Evolutionary conservation across 108 stramenopile species (phyloP).

Genomic region (Nitzschia sp.): DNA sequence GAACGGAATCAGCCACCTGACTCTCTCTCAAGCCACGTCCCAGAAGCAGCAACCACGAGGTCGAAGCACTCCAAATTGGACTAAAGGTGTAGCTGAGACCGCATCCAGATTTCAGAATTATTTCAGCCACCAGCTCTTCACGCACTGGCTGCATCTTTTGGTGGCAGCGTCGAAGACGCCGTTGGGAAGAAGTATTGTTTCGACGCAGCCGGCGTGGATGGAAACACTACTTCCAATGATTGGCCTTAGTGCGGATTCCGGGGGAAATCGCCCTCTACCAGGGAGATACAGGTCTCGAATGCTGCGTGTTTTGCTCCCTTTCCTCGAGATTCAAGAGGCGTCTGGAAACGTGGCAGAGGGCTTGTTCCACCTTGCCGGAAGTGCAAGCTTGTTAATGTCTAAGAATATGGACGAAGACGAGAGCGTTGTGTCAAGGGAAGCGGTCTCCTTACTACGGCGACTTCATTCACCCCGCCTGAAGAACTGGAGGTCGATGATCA

Average conservation of each 20-base stretch:
- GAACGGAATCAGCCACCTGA: conserved; percentile 15
- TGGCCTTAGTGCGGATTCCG: conserved; percentile 9
- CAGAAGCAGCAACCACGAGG: conserved; percentile 19
- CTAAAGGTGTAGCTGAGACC: conserved; percentile 1
- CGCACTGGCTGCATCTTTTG: conserved; percentile 51
- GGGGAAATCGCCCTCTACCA: conserved; percentile 13
- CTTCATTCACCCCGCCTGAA: conserved; percentile 41
- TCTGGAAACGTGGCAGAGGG: conserved; percentile 35
- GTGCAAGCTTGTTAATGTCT: conserved; percentile 10
- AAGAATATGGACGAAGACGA: conserved; percentile 30
- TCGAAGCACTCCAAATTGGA: background rate
- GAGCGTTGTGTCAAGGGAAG: conserved; percentile 36
- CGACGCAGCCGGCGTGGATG: conserved; percentile 24
- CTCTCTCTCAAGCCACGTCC: conserved; percentile 2
- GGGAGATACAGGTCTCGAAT: conserved; percentile 48
- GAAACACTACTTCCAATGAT: conserved; percentile 24
- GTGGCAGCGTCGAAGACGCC: conserved; percentile 14
- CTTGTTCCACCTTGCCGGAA: conserved; percentile 57
- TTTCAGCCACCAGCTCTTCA: conserved; percentile 28
- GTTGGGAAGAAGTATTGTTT: background rate
- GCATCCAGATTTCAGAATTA: conserved; percentile 7
- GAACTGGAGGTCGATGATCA: conserved; percentile 41
- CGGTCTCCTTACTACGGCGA: conserved; percentile 60
- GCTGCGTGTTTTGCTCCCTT: conserved; percentile 53
- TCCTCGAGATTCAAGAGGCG: conserved; percentile 36